Base-by-base conservation (phyloP, 257 asterid species). In the Penstemon newberryi region DNA sequence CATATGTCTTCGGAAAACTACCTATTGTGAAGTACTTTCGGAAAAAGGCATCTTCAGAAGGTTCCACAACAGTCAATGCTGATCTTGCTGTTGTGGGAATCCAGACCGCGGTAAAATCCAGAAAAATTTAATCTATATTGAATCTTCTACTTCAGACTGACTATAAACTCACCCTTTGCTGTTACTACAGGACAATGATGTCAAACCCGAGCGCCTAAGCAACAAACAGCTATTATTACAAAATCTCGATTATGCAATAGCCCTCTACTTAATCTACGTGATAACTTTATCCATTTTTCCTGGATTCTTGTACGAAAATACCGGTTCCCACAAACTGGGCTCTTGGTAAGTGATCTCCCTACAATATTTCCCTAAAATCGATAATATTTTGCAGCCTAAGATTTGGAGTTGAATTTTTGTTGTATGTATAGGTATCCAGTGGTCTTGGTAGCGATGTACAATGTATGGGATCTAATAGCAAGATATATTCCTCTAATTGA, bases 11-110 rank as follows among this genome's bases (percentile, higher is more conserved):
- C 44, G 86, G 82, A 7, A 86, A 81, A 55, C 72, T 92, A 46
- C 95, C 96, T 3, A 81, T 92, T 8, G 90, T 88, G 63, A 92
- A 88, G 84, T 58, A 82, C 80, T 92, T 62, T 10, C 87, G 95
- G 0, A 56, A 80, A 74, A 86, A 86, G 79, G 98, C 96, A n/a
- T 89, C 97, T 49, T 72, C 74, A 7, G 89, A 92, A 81, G 98
- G 98, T 42, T 89, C 96, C 15, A 92, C 65, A 78, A 92, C 97
- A 1, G 98, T 92, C 63, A 4, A 84, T 37, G 86, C 97, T 33
- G 98, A 89, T 76, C 93, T 92, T 42, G 98, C 97, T 58, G 97
- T 86, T 54, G 96, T 81, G 7, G 98, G 97, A 4, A 77, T 92
- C 66, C 77, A 73, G 38, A 43, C 78, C 13, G 50, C 19, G 6